phyloP scores from a whole-genome alignment of 2,329 filamentous ascomycete species.

The Fusarium anguioides region DNA sequence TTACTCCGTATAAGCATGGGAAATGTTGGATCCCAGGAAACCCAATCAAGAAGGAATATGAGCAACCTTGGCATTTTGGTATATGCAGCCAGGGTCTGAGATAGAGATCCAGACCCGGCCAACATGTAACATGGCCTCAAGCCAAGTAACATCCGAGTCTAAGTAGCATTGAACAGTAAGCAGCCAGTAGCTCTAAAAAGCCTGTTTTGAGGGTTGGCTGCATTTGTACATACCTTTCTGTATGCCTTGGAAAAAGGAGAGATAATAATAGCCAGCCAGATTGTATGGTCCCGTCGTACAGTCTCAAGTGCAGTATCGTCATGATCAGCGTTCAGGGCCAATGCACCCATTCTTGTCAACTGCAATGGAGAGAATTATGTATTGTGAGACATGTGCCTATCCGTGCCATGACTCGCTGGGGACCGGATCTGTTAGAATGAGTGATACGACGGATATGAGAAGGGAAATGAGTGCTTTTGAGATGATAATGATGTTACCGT shows the following conservation, averaged over 20 bases:
- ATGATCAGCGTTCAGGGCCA: constrained; percentile 30
- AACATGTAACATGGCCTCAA: constrained; percentile 22
- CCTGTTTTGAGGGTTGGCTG: constrained; percentile 31
- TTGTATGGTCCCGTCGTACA: constrained; percentile 18
- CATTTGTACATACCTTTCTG: constrained; percentile 8
- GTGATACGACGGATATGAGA: constrained; percentile 28
- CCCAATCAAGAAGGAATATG: constrained; percentile 16
- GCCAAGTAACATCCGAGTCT: constrained; percentile 6
- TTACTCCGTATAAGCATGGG: neutral
- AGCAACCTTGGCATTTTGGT: constrained; percentile 27
- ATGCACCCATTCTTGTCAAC: constrained; percentile 32
- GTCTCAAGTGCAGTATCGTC: constrained; percentile 27
- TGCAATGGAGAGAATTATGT: neutral
- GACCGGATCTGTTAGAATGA: constrained; percentile 17
- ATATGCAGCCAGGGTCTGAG: constrained; percentile 36
- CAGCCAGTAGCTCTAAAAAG: constrained; percentile 20
- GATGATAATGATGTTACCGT: constrained; percentile 12
- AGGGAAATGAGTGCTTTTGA: neutral
- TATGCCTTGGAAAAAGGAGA: neutral
- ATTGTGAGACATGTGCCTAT: constrained; percentile 5
- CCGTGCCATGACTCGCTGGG: constrained; percentile 20
- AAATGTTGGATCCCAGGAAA: neutral
- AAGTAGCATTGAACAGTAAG: constrained; percentile 12
- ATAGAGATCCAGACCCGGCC: constrained; percentile 35
- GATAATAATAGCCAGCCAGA: constrained; percentile 8